Evolutionary conservation across 2,329 filamentous ascomycete genomes (phyloP).

Genomic region (Raffaelea arxii): DNA sequence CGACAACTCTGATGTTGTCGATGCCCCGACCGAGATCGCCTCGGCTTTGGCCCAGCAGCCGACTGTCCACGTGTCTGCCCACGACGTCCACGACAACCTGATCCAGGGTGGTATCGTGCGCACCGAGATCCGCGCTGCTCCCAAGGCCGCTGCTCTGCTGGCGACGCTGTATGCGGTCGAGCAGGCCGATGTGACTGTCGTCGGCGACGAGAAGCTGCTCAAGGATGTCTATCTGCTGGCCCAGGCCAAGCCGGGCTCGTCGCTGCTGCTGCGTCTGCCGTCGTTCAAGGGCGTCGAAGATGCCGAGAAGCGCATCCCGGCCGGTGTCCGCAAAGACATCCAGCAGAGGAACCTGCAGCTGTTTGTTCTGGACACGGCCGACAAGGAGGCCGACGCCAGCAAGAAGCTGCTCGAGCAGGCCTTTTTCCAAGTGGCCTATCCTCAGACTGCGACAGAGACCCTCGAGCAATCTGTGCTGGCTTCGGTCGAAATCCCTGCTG

Average conservation of each 20-base stretch:
- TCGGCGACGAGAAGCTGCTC: constrained; percentile 72
- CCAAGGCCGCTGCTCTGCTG: constrained; percentile 23
- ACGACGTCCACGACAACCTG: constrained; percentile 55
- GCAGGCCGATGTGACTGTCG: constrained; percentile 67
- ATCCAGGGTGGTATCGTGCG: constrained; percentile 69
- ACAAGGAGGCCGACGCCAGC: constrained; percentile 42
- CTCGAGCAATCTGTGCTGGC: constrained; percentile 54
- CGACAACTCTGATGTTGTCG: constrained; percentile 60
- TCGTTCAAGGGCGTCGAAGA: constrained; percentile 74
- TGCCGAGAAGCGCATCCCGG: constrained; percentile 74
- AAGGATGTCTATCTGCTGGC: constrained; percentile 66
- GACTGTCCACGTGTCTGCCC: constrained; percentile 51
- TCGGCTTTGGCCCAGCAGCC: constrained; percentile 61
- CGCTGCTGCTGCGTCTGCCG: constrained; percentile 65
- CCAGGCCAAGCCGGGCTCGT: constrained; percentile 59
- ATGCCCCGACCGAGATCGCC: constrained; percentile 52
- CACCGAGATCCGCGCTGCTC: constrained; percentile 72
- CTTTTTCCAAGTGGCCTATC: constrained; percentile 69
- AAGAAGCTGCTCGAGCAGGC: constrained; percentile 66
- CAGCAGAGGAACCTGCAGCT: constrained; percentile 62
- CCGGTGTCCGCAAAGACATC: constrained; percentile 59
- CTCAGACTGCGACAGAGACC: constrained; percentile 51
- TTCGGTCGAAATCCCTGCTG: constrained; percentile 63
- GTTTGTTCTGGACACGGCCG: constrained; percentile 62
- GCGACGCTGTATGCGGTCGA: constrained; percentile 77